These are phyloP conservation scores for Fusarium dimerum DNA, from an alignment of 2,329 filamentous ascomycete species.

Conservation along the genomic window DNA sequence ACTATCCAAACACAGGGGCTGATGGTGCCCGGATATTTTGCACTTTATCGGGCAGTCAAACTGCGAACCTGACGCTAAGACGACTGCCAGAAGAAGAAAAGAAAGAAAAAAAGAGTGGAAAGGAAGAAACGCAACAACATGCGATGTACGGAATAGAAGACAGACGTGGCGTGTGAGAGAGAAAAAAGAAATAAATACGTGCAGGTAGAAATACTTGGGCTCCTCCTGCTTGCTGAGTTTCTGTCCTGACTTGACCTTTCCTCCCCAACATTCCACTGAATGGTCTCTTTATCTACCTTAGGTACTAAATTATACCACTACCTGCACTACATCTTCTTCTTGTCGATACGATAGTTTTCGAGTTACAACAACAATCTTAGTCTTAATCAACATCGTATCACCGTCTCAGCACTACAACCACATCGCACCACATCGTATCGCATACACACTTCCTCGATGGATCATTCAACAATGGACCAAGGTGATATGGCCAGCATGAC, in stretches of 20 bases:
- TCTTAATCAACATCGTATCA: too few relatives aligned
- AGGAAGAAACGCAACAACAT: neutral
- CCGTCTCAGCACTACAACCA: neutral
- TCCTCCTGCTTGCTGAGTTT: neutral
- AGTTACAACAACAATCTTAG: neutral
- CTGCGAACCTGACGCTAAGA: too few relatives aligned
- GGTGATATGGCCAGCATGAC: slow-evolving; percentile 11
- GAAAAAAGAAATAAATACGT: neutral
- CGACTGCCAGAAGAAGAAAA: neutral
- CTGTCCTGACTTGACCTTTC: neutral
- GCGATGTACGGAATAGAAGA: too few relatives aligned
- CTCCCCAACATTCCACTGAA: too few relatives aligned
- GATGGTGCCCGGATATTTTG: too few relatives aligned
- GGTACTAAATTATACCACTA: neutral
- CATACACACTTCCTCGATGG: too few relatives aligned
- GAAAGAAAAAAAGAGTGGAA: neutral
- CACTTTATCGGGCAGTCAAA: too few relatives aligned
- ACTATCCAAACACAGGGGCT: too few relatives aligned
- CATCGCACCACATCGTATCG: neutral
- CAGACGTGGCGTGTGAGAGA: neutral
- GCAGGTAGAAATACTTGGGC: neutral
- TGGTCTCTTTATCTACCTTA: neutral
- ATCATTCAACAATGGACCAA: slow-evolving; percentile 4
- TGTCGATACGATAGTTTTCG: neutral
- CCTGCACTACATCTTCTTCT: neutral